These are phyloP conservation scores for Colletotrichum sp. DNA, from an alignment of 2,329 filamentous ascomycete genomes.

Conservation along the genomic window DNA sequence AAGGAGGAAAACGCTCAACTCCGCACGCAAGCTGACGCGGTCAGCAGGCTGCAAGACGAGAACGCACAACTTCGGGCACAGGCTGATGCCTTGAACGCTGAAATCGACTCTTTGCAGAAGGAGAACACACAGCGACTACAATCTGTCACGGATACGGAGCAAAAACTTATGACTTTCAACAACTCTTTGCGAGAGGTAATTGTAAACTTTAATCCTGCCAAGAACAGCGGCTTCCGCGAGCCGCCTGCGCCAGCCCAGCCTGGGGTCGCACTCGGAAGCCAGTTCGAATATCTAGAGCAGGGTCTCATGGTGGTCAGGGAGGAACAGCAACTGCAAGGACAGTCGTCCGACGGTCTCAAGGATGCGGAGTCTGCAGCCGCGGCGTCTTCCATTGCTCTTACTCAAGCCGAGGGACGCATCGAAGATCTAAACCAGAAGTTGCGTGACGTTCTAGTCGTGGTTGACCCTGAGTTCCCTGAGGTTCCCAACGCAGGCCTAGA, in stretches of 20 bases:
- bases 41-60: slow-evolving; percentile 34
- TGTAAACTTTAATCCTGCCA: slow-evolving; percentile 63
- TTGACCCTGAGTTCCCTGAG: slow-evolving; percentile 54
- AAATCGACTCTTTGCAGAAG: slow-evolving; percentile 40
- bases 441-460: slow-evolving; percentile 58
- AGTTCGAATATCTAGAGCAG: slow-evolving; percentile 75
- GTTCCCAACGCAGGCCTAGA: slow-evolving; percentile 68
- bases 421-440: slow-evolving; percentile 69
- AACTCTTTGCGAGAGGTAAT: slow-evolving; percentile 70
- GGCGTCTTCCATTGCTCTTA: slow-evolving; percentile 26
- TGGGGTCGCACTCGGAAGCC: slow-evolving; percentile 48
- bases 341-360: slow-evolving; percentile 23
- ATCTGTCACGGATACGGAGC: slow-evolving; percentile 66
- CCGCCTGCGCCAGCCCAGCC: slow-evolving; percentile 35
- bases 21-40: slow-evolving; percentile 33
- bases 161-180: slow-evolving; percentile 72
- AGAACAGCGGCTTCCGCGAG: slow-evolving; percentile 49
- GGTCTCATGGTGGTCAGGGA: slow-evolving; percentile 65
- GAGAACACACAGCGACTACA: slow-evolving; percentile 46
- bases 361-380: slow-evolving; percentile 28
- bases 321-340: slow-evolving; percentile 55
- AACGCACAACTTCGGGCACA: slow-evolving; percentile 34
- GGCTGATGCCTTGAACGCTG: slow-evolving; percentile 35
- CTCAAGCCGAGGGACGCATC: slow-evolving; percentile 60
- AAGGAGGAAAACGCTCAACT: slow-evolving; percentile 52